Conservation (phyloP, 2,329 filamentous ascomycete species). For the Trichoderma harzianum region DNA sequence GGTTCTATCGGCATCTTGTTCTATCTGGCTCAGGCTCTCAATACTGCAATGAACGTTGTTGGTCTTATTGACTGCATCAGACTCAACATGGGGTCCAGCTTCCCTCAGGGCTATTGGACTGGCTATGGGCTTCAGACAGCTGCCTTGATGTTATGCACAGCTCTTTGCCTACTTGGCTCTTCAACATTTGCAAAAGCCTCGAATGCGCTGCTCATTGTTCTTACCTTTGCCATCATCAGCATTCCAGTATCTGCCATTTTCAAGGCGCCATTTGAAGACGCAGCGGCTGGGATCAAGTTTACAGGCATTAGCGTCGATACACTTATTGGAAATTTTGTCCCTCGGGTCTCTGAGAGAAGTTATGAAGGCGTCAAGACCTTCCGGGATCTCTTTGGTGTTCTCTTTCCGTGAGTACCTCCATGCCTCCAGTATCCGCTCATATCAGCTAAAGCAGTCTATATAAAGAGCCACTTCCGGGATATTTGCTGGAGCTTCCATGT, state of each 20-base stretch:
- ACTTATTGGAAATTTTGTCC: slow-evolving; percentile 69
- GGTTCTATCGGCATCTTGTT: slow-evolving; percentile 85
- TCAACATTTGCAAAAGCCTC: slow-evolving; percentile 77
- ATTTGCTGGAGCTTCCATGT: slow-evolving; percentile 81
- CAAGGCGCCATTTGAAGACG: slow-evolving; percentile 63
- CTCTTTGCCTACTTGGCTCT: slow-evolving; percentile 75
- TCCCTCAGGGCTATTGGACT: slow-evolving; percentile 73
- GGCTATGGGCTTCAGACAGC: slow-evolving; percentile 72
- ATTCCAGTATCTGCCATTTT: slow-evolving; percentile 77
- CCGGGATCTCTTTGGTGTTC: slow-evolving; percentile 78
- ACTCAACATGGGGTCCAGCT: slow-evolving; percentile 65
- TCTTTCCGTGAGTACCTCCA: slow-evolving; percentile 61
- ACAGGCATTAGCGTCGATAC: slow-evolving; percentile 73
- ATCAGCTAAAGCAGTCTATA: not conserved
- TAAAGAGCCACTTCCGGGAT: slow-evolving; percentile 51
- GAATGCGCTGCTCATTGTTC: slow-evolving; percentile 68
- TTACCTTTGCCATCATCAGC: slow-evolving; percentile 71
- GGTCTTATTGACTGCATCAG: slow-evolving; percentile 80
- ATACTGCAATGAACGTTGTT: slow-evolving; percentile 82
- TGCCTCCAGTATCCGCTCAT: slow-evolving; percentile 17
- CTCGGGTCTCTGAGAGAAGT: slow-evolving; percentile 61
- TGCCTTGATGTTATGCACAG: slow-evolving; percentile 68
- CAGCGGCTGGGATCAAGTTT: slow-evolving; percentile 64
- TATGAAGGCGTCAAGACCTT: slow-evolving; percentile 66
- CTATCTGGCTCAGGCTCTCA: slow-evolving; percentile 85